These are phyloP conservation scores for Beauveria sp. DNA, from an alignment of 2,329 filamentous ascomycete species.

Conservation along the genomic window DNA sequence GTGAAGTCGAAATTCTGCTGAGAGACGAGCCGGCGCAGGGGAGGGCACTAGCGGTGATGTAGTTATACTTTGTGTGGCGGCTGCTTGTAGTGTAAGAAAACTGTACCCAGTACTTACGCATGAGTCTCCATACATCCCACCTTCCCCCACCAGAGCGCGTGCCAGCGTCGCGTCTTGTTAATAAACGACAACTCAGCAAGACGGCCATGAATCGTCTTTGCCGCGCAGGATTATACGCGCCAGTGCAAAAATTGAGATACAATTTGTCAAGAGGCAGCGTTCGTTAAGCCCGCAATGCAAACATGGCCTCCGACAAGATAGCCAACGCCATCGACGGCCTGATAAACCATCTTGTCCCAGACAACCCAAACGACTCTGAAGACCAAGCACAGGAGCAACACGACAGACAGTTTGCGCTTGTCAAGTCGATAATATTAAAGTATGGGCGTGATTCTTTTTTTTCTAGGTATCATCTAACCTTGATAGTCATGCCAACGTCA, in stretches of 20 bases:
- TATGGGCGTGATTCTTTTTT: conserved; percentile 21
- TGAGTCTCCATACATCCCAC: conserved; percentile 12
- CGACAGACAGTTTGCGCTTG: conserved; percentile 49
- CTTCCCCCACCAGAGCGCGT: conserved; percentile 14
- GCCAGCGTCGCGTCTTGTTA: conserved; percentile 19
- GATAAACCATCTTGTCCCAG: conserved; percentile 65
- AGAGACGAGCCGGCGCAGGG: conserved; percentile 15
- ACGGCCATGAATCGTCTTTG: neutral
- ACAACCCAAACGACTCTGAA: conserved; percentile 57
- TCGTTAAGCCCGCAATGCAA: conserved; percentile 33
- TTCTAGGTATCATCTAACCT: neutral
- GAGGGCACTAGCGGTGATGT: conserved; percentile 18
- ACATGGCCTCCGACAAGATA: conserved; percentile 60
- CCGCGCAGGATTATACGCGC: neutral
- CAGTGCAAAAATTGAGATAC: neutral
- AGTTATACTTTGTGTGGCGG: conserved; percentile 16
- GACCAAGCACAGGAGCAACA: conserved; percentile 61
- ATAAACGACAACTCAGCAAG: conserved; percentile 16
- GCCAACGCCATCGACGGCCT: conserved; percentile 72
- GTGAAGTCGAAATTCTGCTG: conserved; percentile 30
- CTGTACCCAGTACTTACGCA: neutral
- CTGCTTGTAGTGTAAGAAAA: neutral
- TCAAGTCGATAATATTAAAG: conserved; percentile 45
- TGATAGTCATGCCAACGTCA: conserved; percentile 39
- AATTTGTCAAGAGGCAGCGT: neutral